A percentile compares a stretch with the other conserved stretches of the same genome.
Conservation (phyloP, 371 early-diverging fungal genomes). For the Funneliformis caledonium region DNA sequence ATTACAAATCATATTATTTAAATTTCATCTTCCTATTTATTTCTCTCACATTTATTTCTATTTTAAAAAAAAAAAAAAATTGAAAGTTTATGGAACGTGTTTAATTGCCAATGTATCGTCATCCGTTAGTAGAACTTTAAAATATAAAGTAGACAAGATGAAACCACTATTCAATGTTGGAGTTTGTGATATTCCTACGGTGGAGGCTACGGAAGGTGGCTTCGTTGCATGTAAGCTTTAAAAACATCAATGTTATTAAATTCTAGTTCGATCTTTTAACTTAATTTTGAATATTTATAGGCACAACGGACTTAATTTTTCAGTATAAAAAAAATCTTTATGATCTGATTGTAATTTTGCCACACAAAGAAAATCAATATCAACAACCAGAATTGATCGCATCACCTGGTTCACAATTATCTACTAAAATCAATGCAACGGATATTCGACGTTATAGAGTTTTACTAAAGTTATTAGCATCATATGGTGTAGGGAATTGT, state of each 20-base stretch:
- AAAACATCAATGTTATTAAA: background rate
- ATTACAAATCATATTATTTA: background rate
- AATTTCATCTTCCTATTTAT: background rate
- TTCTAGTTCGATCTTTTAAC: background rate
- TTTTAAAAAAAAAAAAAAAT: constrained; percentile 14
- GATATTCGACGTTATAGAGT: constrained; percentile 32
- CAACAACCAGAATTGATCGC: constrained; percentile 8
- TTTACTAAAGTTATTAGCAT: constrained; percentile 17
- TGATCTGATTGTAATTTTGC: constrained; percentile 57
- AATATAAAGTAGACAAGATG: constrained; percentile 42
- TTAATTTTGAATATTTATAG: constrained; percentile 43
- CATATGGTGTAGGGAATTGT: background rate
- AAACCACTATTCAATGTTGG: constrained; percentile 57
- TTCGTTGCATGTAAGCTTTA: constrained; percentile 61
- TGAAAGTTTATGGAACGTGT: constrained; percentile 52
- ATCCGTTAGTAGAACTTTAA: constrained; percentile 33
- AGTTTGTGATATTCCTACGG: constrained; percentile 58
- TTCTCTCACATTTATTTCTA: background rate
- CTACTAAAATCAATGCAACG: constrained; percentile 6
- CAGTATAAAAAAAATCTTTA: constrained; percentile 58
- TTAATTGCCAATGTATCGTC: constrained; percentile 50
- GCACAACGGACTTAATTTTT: constrained; percentile 65
- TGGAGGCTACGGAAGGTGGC: constrained; percentile 49
- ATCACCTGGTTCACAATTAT: constrained; percentile 13
- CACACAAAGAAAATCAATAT: constrained; percentile 29